Percentiles rank a stretch among this genome's conserved stretches.
phyloP scores from a whole-genome alignment of 768 basidiomycete species.

The Suillus americanus region DNA sequence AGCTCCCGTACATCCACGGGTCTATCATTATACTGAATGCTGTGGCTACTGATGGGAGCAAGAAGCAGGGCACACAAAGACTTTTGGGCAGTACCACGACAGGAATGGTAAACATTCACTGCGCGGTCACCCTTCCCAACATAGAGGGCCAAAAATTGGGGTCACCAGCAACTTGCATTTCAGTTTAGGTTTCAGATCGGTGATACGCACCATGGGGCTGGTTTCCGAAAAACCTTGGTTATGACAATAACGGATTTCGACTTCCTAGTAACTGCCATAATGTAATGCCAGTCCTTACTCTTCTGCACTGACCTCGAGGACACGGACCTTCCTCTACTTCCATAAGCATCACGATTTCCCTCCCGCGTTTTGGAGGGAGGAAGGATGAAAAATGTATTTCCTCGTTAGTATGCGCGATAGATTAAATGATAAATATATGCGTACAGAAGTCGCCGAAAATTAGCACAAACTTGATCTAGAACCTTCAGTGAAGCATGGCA shows the following conservation, averaged over 20 bases:
- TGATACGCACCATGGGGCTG: slow-evolving; percentile 41
- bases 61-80: background rate
- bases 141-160: slow-evolving; percentile 61
- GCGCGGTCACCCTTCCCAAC: slow-evolving; percentile 54
- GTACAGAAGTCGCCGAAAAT: slow-evolving; percentile 62
- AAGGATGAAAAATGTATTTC: slow-evolving; percentile 48
- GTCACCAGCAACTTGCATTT: slow-evolving; percentile 31
- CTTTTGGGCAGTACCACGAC: background rate
- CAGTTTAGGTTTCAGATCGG: background rate
- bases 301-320: slow-evolving; percentile 44
- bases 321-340: slow-evolving; percentile 50
- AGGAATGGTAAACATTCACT: slow-evolving; percentile 50
- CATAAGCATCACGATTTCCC: slow-evolving; percentile 54
- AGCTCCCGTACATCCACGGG: background rate
- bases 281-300: slow-evolving; percentile 43
- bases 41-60: background rate
- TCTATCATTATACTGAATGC: background rate
- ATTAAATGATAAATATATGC: slow-evolving; percentile 18
- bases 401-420: background rate
- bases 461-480: slow-evolving; percentile 41
- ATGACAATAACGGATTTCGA: slow-evolving; percentile 57
- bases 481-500: slow-evolving; percentile 34
- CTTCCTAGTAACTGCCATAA: slow-evolving; percentile 64
- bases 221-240: slow-evolving; percentile 69
- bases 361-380: slow-evolving; percentile 37